These are phyloP conservation scores for Citrus medica DNA, from an alignment of 345 rosid genomes.

Conservation along the genomic window DNA sequence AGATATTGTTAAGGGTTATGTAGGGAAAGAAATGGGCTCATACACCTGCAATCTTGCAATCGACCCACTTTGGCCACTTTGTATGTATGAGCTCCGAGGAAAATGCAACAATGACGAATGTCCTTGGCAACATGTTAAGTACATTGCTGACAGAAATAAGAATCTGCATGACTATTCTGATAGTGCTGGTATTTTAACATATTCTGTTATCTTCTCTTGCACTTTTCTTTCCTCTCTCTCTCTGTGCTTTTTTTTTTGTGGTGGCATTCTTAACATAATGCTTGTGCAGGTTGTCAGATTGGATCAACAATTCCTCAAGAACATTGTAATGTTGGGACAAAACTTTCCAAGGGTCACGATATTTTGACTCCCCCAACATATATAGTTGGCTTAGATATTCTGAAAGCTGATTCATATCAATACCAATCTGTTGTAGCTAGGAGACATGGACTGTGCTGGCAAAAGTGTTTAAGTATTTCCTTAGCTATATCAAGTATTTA, in stretches of 20 bases:
- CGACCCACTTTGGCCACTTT: slow-evolving; percentile 84
- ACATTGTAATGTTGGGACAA: slow-evolving; percentile 23
- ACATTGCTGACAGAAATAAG: slow-evolving; percentile 35
- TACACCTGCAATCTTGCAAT: slow-evolving; percentile 47
- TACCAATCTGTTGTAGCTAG: slow-evolving; percentile 44
- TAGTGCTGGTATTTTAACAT: slow-evolving; percentile 30
- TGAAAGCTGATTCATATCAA: slow-evolving; percentile 55
- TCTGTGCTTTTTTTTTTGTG: too few relatives aligned
- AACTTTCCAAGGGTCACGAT: slow-evolving; percentile 28
- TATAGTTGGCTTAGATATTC: slow-evolving; percentile 64
- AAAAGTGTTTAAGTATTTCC: slow-evolving; percentile 65
- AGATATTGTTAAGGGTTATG: slow-evolving; percentile 18
- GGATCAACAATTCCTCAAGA: slow-evolving; percentile 29
- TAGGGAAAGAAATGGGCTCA: slow-evolving; percentile 39
- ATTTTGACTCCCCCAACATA: slow-evolving; percentile 58
- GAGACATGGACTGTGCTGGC: slow-evolving; percentile 60
- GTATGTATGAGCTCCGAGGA: slow-evolving; percentile 94
- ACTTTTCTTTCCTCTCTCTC: too few relatives aligned
- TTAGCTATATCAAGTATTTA: slow-evolving; percentile 57
- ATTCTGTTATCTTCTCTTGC: slow-evolving; percentile 1
- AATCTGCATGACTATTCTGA: slow-evolving; percentile 34
- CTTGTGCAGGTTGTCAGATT: slow-evolving; percentile 48
- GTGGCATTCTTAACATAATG: slow-evolving; percentile 18
- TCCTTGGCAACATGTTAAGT: slow-evolving; percentile 87
- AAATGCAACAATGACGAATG: slow-evolving; percentile 94